A percentile compares a stretch with the other conserved stretches of the same genome.
Evolutionary conservation across 495 filamentous ascomycete genomes (phyloP).

Genomic region (Neurospora sp.): DNA sequence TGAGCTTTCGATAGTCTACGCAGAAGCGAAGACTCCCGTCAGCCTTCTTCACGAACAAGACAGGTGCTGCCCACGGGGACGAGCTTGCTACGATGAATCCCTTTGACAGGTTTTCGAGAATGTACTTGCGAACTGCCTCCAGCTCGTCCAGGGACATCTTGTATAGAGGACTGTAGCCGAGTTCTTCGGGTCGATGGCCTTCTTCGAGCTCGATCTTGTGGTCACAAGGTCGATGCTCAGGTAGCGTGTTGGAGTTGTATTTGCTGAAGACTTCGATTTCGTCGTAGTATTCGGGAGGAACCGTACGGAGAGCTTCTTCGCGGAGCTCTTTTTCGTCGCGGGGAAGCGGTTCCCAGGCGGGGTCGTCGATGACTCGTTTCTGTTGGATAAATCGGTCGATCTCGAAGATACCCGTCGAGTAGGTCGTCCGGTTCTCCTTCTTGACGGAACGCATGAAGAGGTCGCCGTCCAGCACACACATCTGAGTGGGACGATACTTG

Average conservation of each 20-base stretch:
- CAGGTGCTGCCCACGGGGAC: too few relatives aligned
- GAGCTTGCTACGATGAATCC: background rate
- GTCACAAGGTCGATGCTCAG: background rate
- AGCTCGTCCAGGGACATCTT: conserved; percentile 18
- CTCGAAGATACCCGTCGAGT: too few relatives aligned
- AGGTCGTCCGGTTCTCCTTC: too few relatives aligned
- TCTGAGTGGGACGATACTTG: too few relatives aligned
- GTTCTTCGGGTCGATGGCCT: background rate
- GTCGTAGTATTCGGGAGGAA: background rate
- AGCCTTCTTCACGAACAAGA: too few relatives aligned
- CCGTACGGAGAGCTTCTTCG: background rate
- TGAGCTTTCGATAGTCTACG: too few relatives aligned
- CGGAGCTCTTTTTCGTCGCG: background rate
- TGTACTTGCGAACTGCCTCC: conserved; percentile 5
- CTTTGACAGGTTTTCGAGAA: conserved; percentile 5
- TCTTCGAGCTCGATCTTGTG: background rate
- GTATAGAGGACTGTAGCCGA: conserved; percentile 15
- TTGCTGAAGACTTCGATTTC: background rate
- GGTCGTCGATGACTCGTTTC: background rate
- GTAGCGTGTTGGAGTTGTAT: too few relatives aligned
- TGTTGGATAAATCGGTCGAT: too few relatives aligned
- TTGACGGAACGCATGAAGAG: too few relatives aligned
- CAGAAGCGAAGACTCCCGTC: too few relatives aligned
- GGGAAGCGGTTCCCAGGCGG: background rate
- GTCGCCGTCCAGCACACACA: too few relatives aligned